A percentile compares a stretch with the other conserved stretches of the same genome.
phyloP scores from a whole-genome alignment of 2,329 filamentous ascomycete genomes.

The Aspergillus fructus region DNA sequence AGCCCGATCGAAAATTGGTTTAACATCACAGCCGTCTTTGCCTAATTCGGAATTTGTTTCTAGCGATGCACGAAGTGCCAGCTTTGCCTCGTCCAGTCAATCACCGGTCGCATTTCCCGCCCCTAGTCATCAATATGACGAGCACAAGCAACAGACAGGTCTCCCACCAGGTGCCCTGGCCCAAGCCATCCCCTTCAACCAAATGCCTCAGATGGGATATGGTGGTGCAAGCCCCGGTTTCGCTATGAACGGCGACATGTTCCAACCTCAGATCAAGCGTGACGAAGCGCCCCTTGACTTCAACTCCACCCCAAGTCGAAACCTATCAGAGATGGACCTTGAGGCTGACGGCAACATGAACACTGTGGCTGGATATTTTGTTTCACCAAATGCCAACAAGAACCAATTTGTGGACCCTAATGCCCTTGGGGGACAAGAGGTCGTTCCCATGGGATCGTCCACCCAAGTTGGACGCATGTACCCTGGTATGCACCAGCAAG shows the following conservation, averaged over 20 bases:
- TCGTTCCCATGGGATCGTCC: conserved; percentile 51
- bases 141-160: conserved; percentile 93
- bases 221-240: conserved; percentile 36
- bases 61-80: conserved; percentile 32
- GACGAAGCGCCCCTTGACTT: conserved; percentile 61
- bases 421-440: conserved; percentile 64
- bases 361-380: conserved; percentile 65
- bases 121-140: conserved; percentile 92
- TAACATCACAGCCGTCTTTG: conserved; percentile 38
- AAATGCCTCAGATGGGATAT: conserved; percentile 48
- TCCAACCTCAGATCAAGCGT: conserved; percentile 46
- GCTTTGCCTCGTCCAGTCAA: conserved; percentile 37
- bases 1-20: conserved; percentile 36
- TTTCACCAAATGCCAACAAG: conserved; percentile 47
- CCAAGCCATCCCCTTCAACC: conserved; percentile 75
- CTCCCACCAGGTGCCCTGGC: conserved; percentile 81
- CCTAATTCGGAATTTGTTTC: conserved; percentile 35
- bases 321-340: conserved; percentile 61
- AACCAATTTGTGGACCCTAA: conserved; percentile 71
- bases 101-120: conserved; percentile 64
- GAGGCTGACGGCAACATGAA: conserved; percentile 68
- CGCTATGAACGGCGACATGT: conserved; percentile 59
- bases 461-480: conserved; percentile 72
- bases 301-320: conserved; percentile 60
- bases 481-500: conserved; percentile 91